phyloP scores from a whole-genome alignment of 495 filamentous ascomycete species.

The Neurospora sp. region DNA sequence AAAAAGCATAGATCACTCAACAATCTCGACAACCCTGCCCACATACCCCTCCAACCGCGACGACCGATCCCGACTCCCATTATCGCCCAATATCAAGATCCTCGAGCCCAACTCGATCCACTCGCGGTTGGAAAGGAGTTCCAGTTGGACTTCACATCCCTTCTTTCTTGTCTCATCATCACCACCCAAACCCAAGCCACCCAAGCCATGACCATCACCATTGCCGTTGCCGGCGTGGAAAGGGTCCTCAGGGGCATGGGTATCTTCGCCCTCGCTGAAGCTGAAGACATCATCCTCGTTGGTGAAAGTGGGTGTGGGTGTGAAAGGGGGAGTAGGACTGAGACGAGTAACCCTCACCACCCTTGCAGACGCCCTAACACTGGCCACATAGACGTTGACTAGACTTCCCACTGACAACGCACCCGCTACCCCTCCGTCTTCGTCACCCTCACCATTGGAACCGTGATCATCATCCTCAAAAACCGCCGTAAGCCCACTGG shows the following conservation, averaged over 20 bases:
- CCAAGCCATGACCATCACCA: too few relatives aligned
- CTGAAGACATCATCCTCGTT: not conserved
- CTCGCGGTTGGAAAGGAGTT: constrained; percentile 64
- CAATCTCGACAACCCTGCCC: constrained; percentile 48
- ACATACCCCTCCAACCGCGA: constrained; percentile 57
- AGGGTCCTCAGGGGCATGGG: constrained; percentile 25
- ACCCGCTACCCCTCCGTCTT: constrained; percentile 12
- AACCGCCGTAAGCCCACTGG: constrained; percentile 41
- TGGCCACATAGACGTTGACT: constrained; percentile 76
- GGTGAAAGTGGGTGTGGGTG: too few relatives aligned
- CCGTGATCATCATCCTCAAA: too few relatives aligned
- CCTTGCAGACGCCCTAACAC: constrained; percentile 70
- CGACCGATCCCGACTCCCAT: constrained; percentile 43
- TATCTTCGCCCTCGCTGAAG: constrained; percentile 5
- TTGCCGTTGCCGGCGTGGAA: constrained; percentile 6
- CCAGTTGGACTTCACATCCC: constrained; percentile 58
- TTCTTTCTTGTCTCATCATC: constrained; percentile 29
- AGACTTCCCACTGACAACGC: constrained; percentile 38
- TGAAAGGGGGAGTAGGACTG: not conserved
- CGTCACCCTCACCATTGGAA: too few relatives aligned
- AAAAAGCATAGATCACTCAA: constrained; percentile 24
- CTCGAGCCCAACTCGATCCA: constrained; percentile 76
- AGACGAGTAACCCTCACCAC: constrained; percentile 34
- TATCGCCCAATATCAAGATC: constrained; percentile 55
- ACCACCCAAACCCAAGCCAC: too few relatives aligned